Conservation (phyloP, 1,284 basidiomycete species). For the Cryptococcus neoformans region DNA sequence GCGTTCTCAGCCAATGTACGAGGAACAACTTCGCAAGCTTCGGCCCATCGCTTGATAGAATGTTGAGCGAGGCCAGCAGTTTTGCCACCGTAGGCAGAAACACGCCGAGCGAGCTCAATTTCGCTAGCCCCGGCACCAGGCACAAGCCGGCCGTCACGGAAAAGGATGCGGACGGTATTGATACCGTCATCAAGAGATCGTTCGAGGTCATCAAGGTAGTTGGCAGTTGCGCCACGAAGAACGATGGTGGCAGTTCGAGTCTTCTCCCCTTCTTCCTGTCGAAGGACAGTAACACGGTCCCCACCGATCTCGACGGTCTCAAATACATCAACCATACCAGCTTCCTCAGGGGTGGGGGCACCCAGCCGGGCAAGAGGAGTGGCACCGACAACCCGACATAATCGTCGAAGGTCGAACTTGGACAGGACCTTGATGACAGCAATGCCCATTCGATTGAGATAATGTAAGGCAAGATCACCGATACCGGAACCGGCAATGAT, state of each 20-base stretch:
- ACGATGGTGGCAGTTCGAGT: constrained; percentile 89
- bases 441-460: constrained; percentile 90
- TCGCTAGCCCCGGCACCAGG: constrained; percentile 95
- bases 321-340: constrained; percentile 88
- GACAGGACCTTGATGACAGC: constrained; percentile 95
- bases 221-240: constrained; percentile 94
- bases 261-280: constrained; percentile 74
- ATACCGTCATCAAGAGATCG: constrained; percentile 96
- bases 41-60: constrained; percentile 85
- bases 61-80: constrained; percentile 92
- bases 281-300: constrained; percentile 93
- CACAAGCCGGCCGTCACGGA: constrained; percentile 87
- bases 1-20: constrained; percentile 95
- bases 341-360: constrained; percentile 90
- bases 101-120: constrained; percentile 79
- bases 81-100: constrained; percentile 83
- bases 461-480: constrained; percentile 96
- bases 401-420: constrained; percentile 93
- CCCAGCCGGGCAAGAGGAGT: constrained; percentile 95
- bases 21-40: constrained; percentile 88
- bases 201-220: constrained; percentile 92
- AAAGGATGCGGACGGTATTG: constrained; percentile 89
- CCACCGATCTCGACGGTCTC: constrained; percentile 97
- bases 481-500: constrained; percentile 90
- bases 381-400: constrained; percentile 93